Evolutionary conservation across 2,329 filamentous ascomycete genomes (phyloP), one percentile per base, ranked within the genome.

Genomic region (Colletotrichum destructivum): DNA sequence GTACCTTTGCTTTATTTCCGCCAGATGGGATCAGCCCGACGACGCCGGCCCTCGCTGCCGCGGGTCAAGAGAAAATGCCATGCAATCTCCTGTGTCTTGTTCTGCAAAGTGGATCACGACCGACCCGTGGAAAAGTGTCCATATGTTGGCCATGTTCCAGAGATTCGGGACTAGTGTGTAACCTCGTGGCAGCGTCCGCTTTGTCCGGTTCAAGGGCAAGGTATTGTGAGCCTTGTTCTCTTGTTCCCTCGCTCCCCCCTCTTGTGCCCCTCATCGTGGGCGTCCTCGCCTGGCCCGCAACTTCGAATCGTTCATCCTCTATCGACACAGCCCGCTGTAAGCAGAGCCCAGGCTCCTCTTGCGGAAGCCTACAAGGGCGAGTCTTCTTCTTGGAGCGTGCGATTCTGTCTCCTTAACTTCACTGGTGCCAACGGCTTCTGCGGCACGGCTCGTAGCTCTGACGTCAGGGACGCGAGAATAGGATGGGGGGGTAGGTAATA

Each of bases 171-270:
- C 38, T 26, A 6, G 26, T 23, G 69, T 69, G 69, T 35, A 3
- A 71, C 65, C 6, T 40, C 44, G 26, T 47, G 46, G 59, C 31
- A 47, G 52, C 38, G 44, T 60, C 31, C 42, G 47, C 54, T 47
- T 54, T 60, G 44, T 47, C 54, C 9, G 21, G 47, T 18, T 2
- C 55, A 21, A 49, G 47, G 26, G n/a, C 26, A 31, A 31, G 26
- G 26, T 2, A 6, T 31, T 31, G 26, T 31, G 26, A 31, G 26
- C 31, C 42, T 51, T 40, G 31, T 51, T 52, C 21, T 4, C 40
- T 59, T 26, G 21, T 44, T n/a, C 23, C 3, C 21, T 26, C 12
- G 13, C 8, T 16, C 15, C 13, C 47, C 21, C 7, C 15, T 31
- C 23, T 31, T 31, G 26, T 31, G 5, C 4, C 26, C 26, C 26